A percentile compares a stretch with the other conserved stretches of the same genome.
Evolutionary conservation across 2,329 filamentous ascomycete genomes (phyloP).

Genomic region (Pseudogymnoascus sp.): DNA sequence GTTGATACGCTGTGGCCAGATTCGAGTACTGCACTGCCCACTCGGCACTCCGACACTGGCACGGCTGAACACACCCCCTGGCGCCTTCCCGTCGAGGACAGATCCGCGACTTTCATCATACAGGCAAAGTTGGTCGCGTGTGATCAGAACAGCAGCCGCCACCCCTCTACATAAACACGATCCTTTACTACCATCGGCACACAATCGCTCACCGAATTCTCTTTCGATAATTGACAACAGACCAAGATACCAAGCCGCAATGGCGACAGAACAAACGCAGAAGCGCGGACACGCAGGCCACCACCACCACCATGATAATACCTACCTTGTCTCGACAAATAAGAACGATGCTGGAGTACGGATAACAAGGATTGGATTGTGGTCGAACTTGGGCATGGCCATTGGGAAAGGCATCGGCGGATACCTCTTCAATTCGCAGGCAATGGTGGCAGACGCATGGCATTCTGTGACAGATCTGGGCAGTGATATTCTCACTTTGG

Average conservation of each 20-base stretch:
- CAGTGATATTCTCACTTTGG: conserved; percentile 87
- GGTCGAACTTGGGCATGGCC: conserved; percentile 89
- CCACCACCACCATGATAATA: conserved; percentile 76
- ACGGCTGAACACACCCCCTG: conserved; percentile 19
- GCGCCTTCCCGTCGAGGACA: conserved; percentile 23
- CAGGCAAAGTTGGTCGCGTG: background rate
- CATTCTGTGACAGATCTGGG: conserved; percentile 93
- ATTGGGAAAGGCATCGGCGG: conserved; percentile 87
- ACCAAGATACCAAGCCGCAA: conserved; percentile 14
- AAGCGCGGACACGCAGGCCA: conserved; percentile 40
- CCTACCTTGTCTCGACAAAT: conserved; percentile 70
- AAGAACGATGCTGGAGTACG: conserved; percentile 89
- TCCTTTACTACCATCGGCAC: background rate
- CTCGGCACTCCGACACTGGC: conserved; percentile 1
- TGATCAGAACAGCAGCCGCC: conserved; percentile 3
- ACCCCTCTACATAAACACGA: conserved; percentile 5
- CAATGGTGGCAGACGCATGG: conserved; percentile 86
- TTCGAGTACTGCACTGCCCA: conserved; percentile 7
- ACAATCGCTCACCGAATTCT: background rate
- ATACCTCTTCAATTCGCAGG: conserved; percentile 90
- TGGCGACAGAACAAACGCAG: conserved; percentile 26
- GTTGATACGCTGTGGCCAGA: conserved; percentile 1
- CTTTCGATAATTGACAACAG: background rate
- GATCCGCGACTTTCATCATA: conserved; percentile 21
- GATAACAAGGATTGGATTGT: conserved; percentile 82